Evolutionary conservation across 306 rosid genomes (phyloP), one percentile per base, ranked within the genome.

Genomic region (Glycine tomentella): DNA sequence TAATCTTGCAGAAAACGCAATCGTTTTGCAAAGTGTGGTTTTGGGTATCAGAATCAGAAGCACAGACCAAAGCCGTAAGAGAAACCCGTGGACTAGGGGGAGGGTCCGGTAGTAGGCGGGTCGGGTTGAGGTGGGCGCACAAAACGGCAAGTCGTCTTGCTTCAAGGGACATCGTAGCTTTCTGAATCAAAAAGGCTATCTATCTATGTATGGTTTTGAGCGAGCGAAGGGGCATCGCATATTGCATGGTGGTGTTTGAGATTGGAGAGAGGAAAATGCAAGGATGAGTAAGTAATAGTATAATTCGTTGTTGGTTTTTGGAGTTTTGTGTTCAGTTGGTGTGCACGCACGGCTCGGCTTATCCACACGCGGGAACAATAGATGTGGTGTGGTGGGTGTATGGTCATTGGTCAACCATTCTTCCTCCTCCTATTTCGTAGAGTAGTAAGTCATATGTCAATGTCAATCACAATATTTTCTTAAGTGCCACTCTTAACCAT

Each of bases 1-100:
- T 63, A 64, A 95, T 93, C 82, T 82, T 90, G 74, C 99, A 95
- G 87, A 95, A 93, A 86, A 95, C 86, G 80, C 99, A 95, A 74
- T 78, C 91, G 46, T 80, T 61, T 67, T 14, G 74, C 44, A 36
- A 78, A 80, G 61, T 77, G 42, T 51, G 80, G 16, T 71, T 46
- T 12, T 53, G 11, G 38, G 73, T 8, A 59, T 82, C 75, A 51
- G 84, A 46, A 70, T 51, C 33, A 13, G 90, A 77, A 51, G 82
- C 59, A 45, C 85, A 88, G 50, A 7, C 31, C 58, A 86, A 88
- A 74, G 3, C 13, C 58, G 74, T 82, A n/a, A 84, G 15, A 25
- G 3, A 42, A 42, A 42, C 9, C 2, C 46, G 67, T 1, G 44
- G 55, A 12, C 31, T 25, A 25, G 59, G 1, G 48, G 5, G 64